Base-by-base conservation (phyloP, 768 basidiomycete genomes). In the Suillus subaureus region DNA sequence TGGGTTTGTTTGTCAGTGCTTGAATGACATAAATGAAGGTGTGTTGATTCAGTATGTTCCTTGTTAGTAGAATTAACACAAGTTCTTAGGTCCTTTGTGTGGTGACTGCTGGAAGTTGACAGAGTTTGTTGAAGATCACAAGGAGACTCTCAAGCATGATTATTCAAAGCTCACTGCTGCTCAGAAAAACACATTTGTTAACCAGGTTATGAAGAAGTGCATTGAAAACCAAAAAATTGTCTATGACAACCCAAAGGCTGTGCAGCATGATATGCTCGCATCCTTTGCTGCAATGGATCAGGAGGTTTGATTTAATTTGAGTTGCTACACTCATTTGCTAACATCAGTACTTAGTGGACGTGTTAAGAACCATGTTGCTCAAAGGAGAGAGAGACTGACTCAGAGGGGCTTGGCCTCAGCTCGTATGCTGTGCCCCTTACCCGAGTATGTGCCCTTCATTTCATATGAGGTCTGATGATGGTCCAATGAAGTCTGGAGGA, bases 211-310 rank as follows among this genome's bases (percentile, higher is more conserved):
- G 35, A 61, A 61, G 12, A 42, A 8, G 26, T 2, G 39, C 8
- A 3, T 37, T 28, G 40, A 61, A 43, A 61, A 61, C 12, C 26
- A 28, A 28, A 61, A 28, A 28, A 61, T 61, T 43, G 40, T 61
- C 9, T 7, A 2, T 28, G 7, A 28, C 4, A 61, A 61, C 18
- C 60, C 35, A 42, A 61, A 61, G 40, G 60, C 60, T 1, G 8
- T 61, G 26, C 26, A 37, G 26, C 39, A 3, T 7, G 21, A 61
- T 26, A 43, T 61, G 33, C 26, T 28, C 3, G 13, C 60, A 37
- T 37, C 60, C 26, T 61, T 61, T 42, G 40, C 40, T 47, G 39
- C 40, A 21, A 61, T 61, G 60, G 60, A 61, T 43, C 60, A 61
- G 40, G 60, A 61, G 60, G 60, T 61, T 3, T 35, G 40, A 21